Evolutionary conservation across 305 asterid genomes (phyloP), one percentile per base, ranked within the genome.

Genomic region (Plantago rigida): DNA sequence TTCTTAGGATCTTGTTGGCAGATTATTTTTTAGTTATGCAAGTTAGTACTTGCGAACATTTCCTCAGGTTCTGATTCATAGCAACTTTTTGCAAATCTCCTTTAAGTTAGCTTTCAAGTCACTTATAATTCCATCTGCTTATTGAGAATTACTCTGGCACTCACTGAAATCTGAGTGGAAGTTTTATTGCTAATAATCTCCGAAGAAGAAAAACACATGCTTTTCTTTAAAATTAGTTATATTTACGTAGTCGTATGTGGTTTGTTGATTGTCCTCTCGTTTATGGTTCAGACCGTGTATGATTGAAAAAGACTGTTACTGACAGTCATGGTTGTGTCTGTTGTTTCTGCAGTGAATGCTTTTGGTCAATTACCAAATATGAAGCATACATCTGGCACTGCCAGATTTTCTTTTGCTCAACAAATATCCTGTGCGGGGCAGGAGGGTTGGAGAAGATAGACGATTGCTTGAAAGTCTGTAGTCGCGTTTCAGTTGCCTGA

Each of bases 271-370:
- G 11, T 19, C 13, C 44, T 57, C 46, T 51, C 26, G 26, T 28
- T 42, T 28, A 45, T 54, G 61, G 50, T 31, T 47, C 13, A 31
- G 9, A 17, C 41, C n/a, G 46, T 41, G 26, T 7, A 29, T 29
- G 51, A 57, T 49, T 60, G 54, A 46, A 17, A 17, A 53, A 51
- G 53, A 13, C 46, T 31, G 29, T 72, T 45, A 31, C 4, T 14
- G 55, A 34, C 59, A 56, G 56, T 50, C 28, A 42, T 58, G 19
- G 4, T 63, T 50, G 67, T 54, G 13, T 68, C 59, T 62, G 77
- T 56, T 72, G 67, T 22, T 72, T 68, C 28, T 74, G 77, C 85
- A 85, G 94, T 73, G 78, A 59, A 72, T 67, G 69, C 73, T 66
- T 62, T 68, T 75, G 82, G 82, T 72, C 69, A 62, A 54, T 69